Conservation (phyloP, 371 early-diverging fungal species). For the Mortierella sp. region DNA sequence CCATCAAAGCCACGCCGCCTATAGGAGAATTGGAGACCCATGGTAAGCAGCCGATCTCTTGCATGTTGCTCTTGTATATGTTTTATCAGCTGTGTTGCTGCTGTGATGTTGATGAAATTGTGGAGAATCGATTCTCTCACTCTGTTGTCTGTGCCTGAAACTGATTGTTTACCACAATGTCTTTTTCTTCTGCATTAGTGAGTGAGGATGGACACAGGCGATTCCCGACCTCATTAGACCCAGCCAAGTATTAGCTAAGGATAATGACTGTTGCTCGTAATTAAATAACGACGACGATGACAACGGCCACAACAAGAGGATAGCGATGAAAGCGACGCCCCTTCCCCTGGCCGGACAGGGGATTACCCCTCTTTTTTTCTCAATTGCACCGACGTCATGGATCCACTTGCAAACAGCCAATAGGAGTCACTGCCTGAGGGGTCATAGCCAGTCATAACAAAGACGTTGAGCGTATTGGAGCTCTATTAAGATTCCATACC, state of each 20-base stretch:
- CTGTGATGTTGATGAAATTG: background rate
- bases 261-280: background rate
- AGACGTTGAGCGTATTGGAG: background rate
- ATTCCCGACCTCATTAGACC: background rate
- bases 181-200: background rate
- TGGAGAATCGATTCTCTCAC: conserved; percentile 4
- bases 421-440: background rate
- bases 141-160: background rate
- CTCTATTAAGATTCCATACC: background rate
- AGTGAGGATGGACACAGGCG: background rate
- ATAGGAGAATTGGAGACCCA: conserved; percentile 32
- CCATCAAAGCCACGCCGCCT: conserved; percentile 35
- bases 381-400: background rate
- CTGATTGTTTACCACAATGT: background rate
- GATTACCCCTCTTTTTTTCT: background rate
- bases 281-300: background rate
- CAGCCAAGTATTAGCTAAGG: background rate
- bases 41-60: conserved; percentile 19
- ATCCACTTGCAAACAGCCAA: background rate
- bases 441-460: background rate
- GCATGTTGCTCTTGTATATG: background rate
- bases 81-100: conserved; percentile 3
- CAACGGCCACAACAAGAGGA: background rate
- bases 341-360: background rate
- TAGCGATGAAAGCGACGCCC: background rate